Conservation (phyloP, 805 yeast genomes). For the Tetrapisispora namnaoensis region DNA sequence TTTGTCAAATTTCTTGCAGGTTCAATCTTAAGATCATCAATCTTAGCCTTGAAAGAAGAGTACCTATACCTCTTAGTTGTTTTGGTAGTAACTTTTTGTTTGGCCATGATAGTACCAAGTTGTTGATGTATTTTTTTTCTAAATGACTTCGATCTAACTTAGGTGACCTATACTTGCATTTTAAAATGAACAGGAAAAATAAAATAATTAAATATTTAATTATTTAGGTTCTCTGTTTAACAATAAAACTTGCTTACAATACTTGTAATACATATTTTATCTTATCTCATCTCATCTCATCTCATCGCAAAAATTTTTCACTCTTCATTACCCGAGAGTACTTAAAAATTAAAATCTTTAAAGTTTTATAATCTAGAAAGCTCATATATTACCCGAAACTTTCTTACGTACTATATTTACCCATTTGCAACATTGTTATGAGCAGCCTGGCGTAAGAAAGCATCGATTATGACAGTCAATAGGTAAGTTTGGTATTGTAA, state of each 20-base stretch:
- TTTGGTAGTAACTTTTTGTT: constrained; percentile 40
- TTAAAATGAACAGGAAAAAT: too few relatives aligned
- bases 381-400: neutral
- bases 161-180: too few relatives aligned
- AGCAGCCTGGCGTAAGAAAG: too few relatives aligned
- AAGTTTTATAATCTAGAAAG: neutral
- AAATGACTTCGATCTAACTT: neutral
- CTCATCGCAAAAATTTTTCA: constrained; percentile 3
- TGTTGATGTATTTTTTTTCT: neutral
- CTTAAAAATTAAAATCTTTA: neutral
- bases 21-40: constrained; percentile 76
- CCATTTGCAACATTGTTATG: too few relatives aligned
- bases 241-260: too few relatives aligned
- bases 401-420: too few relatives aligned
- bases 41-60: constrained; percentile 72
- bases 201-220: too few relatives aligned
- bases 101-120: constrained; percentile 20
- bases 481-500: too few relatives aligned
- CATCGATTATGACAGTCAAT: too few relatives aligned
- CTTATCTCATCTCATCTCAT: constrained; percentile 2
- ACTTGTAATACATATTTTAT: neutral
- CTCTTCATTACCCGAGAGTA: neutral
- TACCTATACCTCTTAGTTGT: constrained; percentile 52
- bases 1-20: constrained; percentile 48
- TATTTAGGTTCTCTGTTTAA: too few relatives aligned